Conservation (phyloP, 345 rosid genomes). For the Erysimum cheiranthoides region DNA sequence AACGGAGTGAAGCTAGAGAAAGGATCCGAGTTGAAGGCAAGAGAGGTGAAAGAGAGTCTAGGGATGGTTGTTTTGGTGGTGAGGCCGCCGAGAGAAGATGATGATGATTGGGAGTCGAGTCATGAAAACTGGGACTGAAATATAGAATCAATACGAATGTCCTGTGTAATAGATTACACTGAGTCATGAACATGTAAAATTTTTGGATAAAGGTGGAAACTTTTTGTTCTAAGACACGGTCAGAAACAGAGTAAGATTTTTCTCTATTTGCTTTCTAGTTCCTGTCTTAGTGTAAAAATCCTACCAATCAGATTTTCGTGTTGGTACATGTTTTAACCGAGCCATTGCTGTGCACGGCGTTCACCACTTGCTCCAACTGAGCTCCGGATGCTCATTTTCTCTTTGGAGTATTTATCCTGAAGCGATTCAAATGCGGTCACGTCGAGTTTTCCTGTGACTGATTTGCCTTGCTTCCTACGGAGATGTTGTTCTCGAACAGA, state of each 20-base stretch:
- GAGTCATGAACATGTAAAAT: conserved; percentile 28
- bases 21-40: conserved; percentile 67
- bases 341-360: conserved; percentile 93
- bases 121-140: conserved; percentile 83
- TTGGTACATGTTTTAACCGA: conserved; percentile 55
- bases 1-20: conserved; percentile 70
- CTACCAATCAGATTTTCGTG: conserved; percentile 26
- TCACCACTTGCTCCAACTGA: conserved; percentile 91
- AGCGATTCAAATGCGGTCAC: conserved; percentile 88
- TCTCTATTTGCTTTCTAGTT: conserved; percentile 23
- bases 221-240: conserved; percentile 32
- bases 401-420: conserved; percentile 84
- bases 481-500: conserved; percentile 82
- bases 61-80: conserved; percentile 70
- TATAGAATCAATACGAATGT: conserved; percentile 4
- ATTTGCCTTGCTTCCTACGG: conserved; percentile 92
- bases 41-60: conserved; percentile 59
- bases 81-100: conserved; percentile 73
- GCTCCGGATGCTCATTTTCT: conserved; percentile 84
- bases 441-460: conserved; percentile 89
- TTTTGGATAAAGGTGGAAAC: conserved; percentile 44
- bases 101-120: conserved; percentile 58
- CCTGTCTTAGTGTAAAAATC: conserved; percentile 5
- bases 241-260: conserved; percentile 32
- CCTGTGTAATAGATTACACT: conserved; percentile 31